phyloP scores from a whole-genome alignment of 2,329 filamentous ascomycete species.

The Aciculosporium take region DNA sequence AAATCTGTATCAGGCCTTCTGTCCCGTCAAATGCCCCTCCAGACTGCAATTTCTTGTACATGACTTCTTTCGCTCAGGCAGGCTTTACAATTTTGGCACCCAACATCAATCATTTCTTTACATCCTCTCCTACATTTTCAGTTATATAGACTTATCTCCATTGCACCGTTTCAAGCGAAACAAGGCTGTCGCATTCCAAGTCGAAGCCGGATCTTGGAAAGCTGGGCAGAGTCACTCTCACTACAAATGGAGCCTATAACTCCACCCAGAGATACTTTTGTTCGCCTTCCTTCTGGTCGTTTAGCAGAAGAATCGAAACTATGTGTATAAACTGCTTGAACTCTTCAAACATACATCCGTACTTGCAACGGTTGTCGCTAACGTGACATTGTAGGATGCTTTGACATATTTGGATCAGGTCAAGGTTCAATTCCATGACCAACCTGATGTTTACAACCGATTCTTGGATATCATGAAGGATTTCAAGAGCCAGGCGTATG shows the following conservation, averaged over 20 bases:
- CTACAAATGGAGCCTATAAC: no score
- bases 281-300: no score
- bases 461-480: constrained; percentile 99
- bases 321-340: no score
- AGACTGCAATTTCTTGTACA: not conserved
- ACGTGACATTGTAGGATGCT: constrained; percentile 39
- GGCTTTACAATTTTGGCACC: not conserved
- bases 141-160: not conserved
- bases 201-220: no score
- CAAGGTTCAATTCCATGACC: constrained; percentile 93
- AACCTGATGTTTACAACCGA: constrained; percentile 91
- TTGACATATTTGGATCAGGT: constrained; percentile 96
- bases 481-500: constrained; percentile 92
- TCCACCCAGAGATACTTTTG: no score
- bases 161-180: not conserved
- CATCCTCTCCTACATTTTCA: not conserved
- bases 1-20: not conserved
- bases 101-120: not conserved
- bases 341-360: no score
- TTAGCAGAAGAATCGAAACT: no score
- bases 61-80: not conserved
- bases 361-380: not conserved
- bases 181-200: not conserved
- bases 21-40: not conserved
- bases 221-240: no score